Percentiles rank a stretch among this genome's conserved stretches.
Evolutionary conservation across 495 filamentous ascomycete species (phyloP).

Genomic region (Lepidopterella palustris): DNA sequence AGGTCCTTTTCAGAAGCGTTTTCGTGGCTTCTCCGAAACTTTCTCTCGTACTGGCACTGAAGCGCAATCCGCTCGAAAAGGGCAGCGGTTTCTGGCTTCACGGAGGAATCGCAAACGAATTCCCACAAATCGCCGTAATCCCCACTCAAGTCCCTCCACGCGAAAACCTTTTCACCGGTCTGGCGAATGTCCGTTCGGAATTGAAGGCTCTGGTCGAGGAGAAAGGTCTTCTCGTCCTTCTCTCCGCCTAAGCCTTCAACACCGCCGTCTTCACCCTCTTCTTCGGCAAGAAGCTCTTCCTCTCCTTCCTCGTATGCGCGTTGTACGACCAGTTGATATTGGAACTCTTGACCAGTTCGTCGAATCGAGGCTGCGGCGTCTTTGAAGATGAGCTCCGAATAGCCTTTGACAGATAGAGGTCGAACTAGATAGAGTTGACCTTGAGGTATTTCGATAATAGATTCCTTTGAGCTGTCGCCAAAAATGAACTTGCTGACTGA

Average conservation of each 20-base stretch:
- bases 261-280: conserved; percentile 69
- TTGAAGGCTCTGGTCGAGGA: conserved; percentile 84
- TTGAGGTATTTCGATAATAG: conserved; percentile 87
- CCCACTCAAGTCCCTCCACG: conserved; percentile 91
- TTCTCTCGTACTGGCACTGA: conserved; percentile 96
- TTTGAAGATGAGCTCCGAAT: conserved; percentile 97
- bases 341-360: conserved; percentile 85
- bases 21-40: conserved; percentile 70
- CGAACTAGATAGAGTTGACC: conserved; percentile 96
- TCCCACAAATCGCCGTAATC: conserved; percentile 92
- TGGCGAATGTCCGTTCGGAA: conserved; percentile 78
- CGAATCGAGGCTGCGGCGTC: conserved; percentile 89
- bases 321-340: conserved; percentile 95
- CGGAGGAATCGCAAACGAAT: conserved; percentile 80
- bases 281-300: conserved; percentile 76
- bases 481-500: conserved; percentile 89
- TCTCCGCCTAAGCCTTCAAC: conserved; percentile 58
- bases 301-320: conserved; percentile 96
- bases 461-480: conserved; percentile 84
- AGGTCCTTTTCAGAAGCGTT: conserved; percentile 78
- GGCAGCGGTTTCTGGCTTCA: conserved; percentile 61
- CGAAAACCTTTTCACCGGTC: conserved; percentile 72
- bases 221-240: conserved; percentile 93
- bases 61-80: conserved; percentile 78
- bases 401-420: conserved; percentile 89